phyloP scores from a whole-genome alignment of 1,139 yeast genomes.

The Blastobotrys arbuscula region DNA sequence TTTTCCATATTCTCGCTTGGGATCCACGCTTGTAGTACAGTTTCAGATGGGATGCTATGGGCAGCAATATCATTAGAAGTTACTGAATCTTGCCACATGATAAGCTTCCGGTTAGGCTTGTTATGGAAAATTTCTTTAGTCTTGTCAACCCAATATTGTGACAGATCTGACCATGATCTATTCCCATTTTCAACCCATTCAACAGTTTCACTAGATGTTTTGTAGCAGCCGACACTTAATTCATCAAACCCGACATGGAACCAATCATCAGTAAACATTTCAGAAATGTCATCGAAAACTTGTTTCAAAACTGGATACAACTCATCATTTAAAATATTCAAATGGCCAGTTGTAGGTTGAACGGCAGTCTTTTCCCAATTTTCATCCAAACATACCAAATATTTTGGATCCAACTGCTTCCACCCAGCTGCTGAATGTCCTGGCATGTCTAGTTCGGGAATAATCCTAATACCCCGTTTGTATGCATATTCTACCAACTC shows the following conservation, averaged over 20 bases:
- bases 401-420: slow-evolving; percentile 36
- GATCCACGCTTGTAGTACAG: slow-evolving; percentile 41
- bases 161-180: slow-evolving; percentile 36
- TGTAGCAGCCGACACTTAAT: slow-evolving; percentile 38
- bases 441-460: slow-evolving; percentile 48
- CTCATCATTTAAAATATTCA: slow-evolving; percentile 37
- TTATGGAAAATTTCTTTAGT: slow-evolving; percentile 37
- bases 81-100: slow-evolving; percentile 49
- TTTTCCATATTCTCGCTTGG: slow-evolving; percentile 20
- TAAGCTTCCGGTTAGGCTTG: slow-evolving; percentile 31
- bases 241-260: slow-evolving; percentile 49
- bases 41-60: slow-evolving; percentile 28
- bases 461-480: slow-evolving; percentile 40
- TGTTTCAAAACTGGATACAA: slow-evolving; percentile 38
- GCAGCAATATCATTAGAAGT: slow-evolving; percentile 25
- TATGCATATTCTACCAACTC: slow-evolving; percentile 38
- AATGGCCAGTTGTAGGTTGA: slow-evolving; percentile 44
- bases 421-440: slow-evolving; percentile 48
- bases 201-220: slow-evolving; percentile 32
- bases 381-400: slow-evolving; percentile 37
- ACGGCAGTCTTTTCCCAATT: slow-evolving; percentile 37
- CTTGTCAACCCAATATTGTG: slow-evolving; percentile 40
- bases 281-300: slow-evolving; percentile 39
- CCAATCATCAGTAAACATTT: slow-evolving; percentile 37
- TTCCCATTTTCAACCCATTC: slow-evolving; percentile 39